Percentiles rank a stretch among this genome's conserved stretches.
Evolutionary conservation across 1,139 yeast species (phyloP).

Genomic region (Hyphopichia fennica): DNA sequence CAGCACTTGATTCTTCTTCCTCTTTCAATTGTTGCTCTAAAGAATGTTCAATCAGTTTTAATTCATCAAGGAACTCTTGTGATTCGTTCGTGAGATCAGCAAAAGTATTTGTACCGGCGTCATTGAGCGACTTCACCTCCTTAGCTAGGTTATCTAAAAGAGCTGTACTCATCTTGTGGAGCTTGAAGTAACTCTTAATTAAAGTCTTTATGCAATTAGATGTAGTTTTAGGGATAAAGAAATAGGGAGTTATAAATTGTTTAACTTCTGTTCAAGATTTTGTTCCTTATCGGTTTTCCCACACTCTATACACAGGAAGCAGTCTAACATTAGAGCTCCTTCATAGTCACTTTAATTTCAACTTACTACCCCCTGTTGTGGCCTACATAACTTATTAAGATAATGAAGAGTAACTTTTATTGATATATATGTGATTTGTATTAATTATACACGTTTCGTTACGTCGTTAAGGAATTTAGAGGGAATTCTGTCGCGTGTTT

Average conservation of each 20-base stretch:
- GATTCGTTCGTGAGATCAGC: conserved; percentile 23
- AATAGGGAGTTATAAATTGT: no score
- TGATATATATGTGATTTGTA: neutral
- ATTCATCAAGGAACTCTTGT: conserved; percentile 22
- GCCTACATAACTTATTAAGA: no score
- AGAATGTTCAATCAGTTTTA: conserved; percentile 28
- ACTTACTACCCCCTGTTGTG: no score
- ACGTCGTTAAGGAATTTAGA: neutral
- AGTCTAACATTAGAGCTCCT: no score
- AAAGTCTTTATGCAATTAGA: no score
- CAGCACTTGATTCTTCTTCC: conserved; percentile 7
- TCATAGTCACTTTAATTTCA: no score
- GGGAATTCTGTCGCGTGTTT: no score
- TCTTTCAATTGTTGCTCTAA: conserved; percentile 18
- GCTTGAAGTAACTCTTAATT: neutral
- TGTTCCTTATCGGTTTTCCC: neutral
- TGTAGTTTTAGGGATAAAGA: no score
- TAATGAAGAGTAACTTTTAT: no score
- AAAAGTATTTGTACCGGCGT: conserved; percentile 24
- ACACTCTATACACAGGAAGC: neutral
- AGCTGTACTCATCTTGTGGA: conserved; percentile 14
- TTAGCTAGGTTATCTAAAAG: conserved; percentile 28
- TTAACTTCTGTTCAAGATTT: neutral
- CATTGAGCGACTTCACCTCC: conserved; percentile 26
- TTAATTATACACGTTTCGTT: neutral